A percentile compares a stretch with the other conserved stretches of the same genome.
Conservation (phyloP, 257 asterid genomes). For the Solanum megistacrolobum region DNA sequence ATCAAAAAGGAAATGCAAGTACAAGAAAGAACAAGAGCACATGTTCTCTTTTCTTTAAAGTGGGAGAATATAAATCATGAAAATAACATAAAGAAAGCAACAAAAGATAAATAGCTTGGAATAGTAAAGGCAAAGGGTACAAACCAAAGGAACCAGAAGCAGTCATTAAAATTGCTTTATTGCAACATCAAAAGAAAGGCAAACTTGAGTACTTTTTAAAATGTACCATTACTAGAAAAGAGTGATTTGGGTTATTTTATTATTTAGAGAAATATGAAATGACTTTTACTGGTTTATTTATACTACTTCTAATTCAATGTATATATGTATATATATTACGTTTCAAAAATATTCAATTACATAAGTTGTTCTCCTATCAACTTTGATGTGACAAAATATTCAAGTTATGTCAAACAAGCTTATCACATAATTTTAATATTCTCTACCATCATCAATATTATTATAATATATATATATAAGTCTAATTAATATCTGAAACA, state of each 20-base stretch:
- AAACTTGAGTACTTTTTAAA: slow-evolving; percentile 12
- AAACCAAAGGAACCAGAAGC: slow-evolving; percentile 5
- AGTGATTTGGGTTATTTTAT: slow-evolving; percentile 12
- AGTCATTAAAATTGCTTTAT: slow-evolving; percentile 18
- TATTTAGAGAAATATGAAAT: neutral
- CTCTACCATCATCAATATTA: neutral
- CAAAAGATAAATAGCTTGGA: neutral
- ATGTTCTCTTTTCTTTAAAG: slow-evolving; percentile 16
- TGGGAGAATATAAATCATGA: slow-evolving; percentile 19
- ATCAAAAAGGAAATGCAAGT: slow-evolving; percentile 21
- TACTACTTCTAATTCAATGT: neutral
- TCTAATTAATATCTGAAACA: neutral
- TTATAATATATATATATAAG: neutral
- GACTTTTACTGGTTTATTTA: neutral
- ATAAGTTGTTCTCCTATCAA: neutral
- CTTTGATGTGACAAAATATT: neutral
- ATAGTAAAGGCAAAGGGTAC: slow-evolving; percentile 16
- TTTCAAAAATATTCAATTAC: neutral
- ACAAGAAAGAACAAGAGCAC: slow-evolving; percentile 27
- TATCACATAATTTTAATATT: neutral
- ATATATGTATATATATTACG: no score
- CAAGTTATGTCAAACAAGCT: neutral
- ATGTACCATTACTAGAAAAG: slow-evolving; percentile 21
- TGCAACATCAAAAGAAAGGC: slow-evolving; percentile 31
- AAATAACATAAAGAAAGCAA: slow-evolving; percentile 1